These are phyloP conservation scores for Termitomyces sp. DNA, from an alignment of 768 basidiomycete genomes.

Conservation along the genomic window DNA sequence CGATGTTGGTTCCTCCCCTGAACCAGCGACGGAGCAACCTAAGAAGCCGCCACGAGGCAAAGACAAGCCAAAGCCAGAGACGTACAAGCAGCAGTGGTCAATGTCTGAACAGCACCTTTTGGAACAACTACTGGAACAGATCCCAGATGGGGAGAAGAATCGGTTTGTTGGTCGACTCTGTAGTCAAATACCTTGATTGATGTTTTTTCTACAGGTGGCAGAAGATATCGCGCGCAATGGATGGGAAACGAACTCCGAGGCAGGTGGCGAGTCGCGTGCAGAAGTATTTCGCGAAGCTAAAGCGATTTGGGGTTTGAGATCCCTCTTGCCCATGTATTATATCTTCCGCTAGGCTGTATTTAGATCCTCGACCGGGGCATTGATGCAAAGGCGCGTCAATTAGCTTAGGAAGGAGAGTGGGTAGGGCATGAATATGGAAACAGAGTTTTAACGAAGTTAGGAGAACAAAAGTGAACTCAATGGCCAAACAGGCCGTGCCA, in stretches of 20 bases:
- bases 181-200: neutral
- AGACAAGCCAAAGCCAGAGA: constrained; percentile 53
- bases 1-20: neutral
- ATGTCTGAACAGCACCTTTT: constrained; percentile 72
- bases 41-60: constrained; percentile 2
- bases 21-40: neutral
- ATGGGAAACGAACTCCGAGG: constrained; percentile 66
- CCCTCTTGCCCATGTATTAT: neutral
- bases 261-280: constrained; percentile 89
- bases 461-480: neutral
- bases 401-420: neutral
- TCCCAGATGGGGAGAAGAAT: constrained; percentile 74
- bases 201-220: constrained; percentile 48
- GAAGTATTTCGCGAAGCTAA: constrained; percentile 84
- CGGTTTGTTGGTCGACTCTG: constrained; percentile 37
- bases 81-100: constrained; percentile 83
- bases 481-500: no score
- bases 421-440: no score
- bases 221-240: constrained; percentile 80
- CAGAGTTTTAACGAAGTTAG: neutral
- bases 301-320: constrained; percentile 48
- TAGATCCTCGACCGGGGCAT: neutral
- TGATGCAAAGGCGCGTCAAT: neutral
- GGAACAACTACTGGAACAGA: constrained; percentile 68
- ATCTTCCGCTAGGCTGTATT: neutral